A percentile compares a stretch with the other conserved stretches of the same genome.
Evolutionary conservation across 2,329 filamentous ascomycete species (phyloP).

Genomic region (Truncatella angustata): DNA sequence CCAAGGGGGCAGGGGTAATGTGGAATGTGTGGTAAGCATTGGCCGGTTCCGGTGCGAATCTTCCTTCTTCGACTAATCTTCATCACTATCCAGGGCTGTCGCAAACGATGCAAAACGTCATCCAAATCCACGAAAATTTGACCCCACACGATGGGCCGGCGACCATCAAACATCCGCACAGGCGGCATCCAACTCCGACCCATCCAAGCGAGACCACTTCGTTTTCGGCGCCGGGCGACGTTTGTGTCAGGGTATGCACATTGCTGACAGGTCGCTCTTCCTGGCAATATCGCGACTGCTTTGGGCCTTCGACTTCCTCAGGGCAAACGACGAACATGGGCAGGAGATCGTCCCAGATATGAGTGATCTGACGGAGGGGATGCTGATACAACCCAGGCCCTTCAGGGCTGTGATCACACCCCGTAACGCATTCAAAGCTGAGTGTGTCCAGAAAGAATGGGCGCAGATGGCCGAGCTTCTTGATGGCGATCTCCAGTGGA

Average conservation of each 20-base stretch:
- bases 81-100: constrained; percentile 31
- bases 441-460: constrained; percentile 15
- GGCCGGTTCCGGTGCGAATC: not conserved
- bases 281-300: constrained; percentile 45
- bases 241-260: constrained; percentile 55
- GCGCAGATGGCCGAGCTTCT: constrained; percentile 20
- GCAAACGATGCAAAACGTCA: constrained; percentile 40
- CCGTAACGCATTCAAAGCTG: constrained; percentile 10
- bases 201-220: constrained; percentile 48
- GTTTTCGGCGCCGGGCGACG: constrained; percentile 55
- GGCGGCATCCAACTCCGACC: constrained; percentile 31
- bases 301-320: constrained; percentile 40
- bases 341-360: constrained; percentile 13
- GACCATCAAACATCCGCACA: constrained; percentile 23
- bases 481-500: constrained; percentile 25
- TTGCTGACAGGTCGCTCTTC: constrained; percentile 49
- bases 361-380: constrained; percentile 11
- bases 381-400: constrained; percentile 11
- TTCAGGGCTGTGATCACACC: constrained; percentile 14
- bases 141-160: constrained; percentile 30
- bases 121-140: constrained; percentile 36
- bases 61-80: too few relatives aligned
- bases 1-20: constrained; percentile 33
- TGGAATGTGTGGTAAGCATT: constrained; percentile 42
- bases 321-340: constrained; percentile 16